Evolutionary conservation across 2,329 filamentous ascomycete genomes (phyloP).

Genomic region (Colletotrichum higginsianum): DNA sequence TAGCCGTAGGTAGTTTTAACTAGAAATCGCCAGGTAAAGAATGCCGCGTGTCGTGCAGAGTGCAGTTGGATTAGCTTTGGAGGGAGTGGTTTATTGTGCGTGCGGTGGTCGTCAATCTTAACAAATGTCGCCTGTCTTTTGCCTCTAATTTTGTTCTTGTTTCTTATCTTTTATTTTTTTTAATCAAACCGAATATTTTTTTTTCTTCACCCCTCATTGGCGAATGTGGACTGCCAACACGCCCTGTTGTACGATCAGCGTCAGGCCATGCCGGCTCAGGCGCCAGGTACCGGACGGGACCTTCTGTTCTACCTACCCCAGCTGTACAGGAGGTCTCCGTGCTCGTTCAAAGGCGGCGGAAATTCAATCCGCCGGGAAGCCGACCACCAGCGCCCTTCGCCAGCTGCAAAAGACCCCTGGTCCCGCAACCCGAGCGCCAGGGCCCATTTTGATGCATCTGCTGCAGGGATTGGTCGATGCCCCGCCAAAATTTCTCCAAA

Average conservation of each 20-base stretch:
- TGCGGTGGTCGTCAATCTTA: slow-evolving; percentile 13
- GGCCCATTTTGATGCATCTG: slow-evolving; percentile 33
- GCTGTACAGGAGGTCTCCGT: too few relatives aligned
- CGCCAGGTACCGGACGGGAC: slow-evolving; percentile 20
- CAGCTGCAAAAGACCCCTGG: slow-evolving; percentile 2
- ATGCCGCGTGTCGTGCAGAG: slow-evolving; percentile 5
- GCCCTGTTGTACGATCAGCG: slow-evolving; percentile 34
- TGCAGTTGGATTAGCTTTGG: neutral
- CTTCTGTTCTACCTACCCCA: slow-evolving; percentile 4
- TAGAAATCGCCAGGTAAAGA: neutral
- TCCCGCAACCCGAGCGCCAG: slow-evolving; percentile 1
- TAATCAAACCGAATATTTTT: too few relatives aligned
- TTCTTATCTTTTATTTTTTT: neutral
- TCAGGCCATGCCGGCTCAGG: slow-evolving; percentile 4
- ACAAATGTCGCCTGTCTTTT: slow-evolving; percentile 5
- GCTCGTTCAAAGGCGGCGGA: slow-evolving; percentile 12
- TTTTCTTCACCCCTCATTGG: slow-evolving; percentile 13
- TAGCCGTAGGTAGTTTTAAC: slow-evolving; percentile 11
- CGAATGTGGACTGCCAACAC: slow-evolving; percentile 2
- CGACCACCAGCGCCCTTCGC: neutral
- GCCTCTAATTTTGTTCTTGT: neutral
- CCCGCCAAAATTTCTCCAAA: slow-evolving; percentile 44
- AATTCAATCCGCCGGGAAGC: slow-evolving; percentile 36
- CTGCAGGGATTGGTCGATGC: slow-evolving; percentile 41
- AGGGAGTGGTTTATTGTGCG: slow-evolving; percentile 9